A percentile compares a stretch with the other conserved stretches of the same genome.
phyloP scores from a whole-genome alignment of 768 basidiomycete species.

The Tephrocybe sp. region DNA sequence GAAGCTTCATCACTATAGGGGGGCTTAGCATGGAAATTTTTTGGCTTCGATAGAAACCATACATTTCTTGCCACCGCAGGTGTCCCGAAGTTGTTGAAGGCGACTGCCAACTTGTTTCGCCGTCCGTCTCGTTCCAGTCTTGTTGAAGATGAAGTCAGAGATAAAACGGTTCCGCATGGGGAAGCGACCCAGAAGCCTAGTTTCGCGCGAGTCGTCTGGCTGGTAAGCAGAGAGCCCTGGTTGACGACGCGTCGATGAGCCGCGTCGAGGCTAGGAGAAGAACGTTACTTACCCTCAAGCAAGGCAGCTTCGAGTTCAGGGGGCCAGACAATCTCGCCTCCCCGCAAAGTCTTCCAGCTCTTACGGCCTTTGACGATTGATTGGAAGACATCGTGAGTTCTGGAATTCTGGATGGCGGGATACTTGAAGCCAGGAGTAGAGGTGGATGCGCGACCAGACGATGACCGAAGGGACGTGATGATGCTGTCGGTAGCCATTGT shows the following conservation, averaged over 20 bases:
- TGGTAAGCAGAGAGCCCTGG: slow-evolving; percentile 73
- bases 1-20: slow-evolving; percentile 42
- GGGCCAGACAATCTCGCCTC: slow-evolving; percentile 79
- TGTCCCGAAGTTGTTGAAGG: slow-evolving; percentile 76
- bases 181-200: slow-evolving; percentile 70
- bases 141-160: slow-evolving; percentile 70
- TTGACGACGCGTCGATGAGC: slow-evolving; percentile 12
- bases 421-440: slow-evolving; percentile 21
- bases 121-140: slow-evolving; percentile 69
- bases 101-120: slow-evolving; percentile 83
- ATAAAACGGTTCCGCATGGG: slow-evolving; percentile 82
- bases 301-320: slow-evolving; percentile 76
- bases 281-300: slow-evolving; percentile 56
- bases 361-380: slow-evolving; percentile 69
- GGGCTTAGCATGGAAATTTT: slow-evolving; percentile 9
- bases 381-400: slow-evolving; percentile 60
- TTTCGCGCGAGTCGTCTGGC: slow-evolving; percentile 73
- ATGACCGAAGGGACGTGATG: slow-evolving; percentile 10
- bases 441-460: slow-evolving; percentile 12
- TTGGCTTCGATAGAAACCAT: slow-evolving; percentile 24
- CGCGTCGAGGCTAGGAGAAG: background rate
- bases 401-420: slow-evolving; percentile 31
- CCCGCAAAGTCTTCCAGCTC: slow-evolving; percentile 74
- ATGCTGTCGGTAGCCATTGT: slow-evolving; percentile 19
- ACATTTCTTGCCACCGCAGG: slow-evolving; percentile 71